Conservation (phyloP, 1,139 yeast species). For the Taiozyma sp. region DNA sequence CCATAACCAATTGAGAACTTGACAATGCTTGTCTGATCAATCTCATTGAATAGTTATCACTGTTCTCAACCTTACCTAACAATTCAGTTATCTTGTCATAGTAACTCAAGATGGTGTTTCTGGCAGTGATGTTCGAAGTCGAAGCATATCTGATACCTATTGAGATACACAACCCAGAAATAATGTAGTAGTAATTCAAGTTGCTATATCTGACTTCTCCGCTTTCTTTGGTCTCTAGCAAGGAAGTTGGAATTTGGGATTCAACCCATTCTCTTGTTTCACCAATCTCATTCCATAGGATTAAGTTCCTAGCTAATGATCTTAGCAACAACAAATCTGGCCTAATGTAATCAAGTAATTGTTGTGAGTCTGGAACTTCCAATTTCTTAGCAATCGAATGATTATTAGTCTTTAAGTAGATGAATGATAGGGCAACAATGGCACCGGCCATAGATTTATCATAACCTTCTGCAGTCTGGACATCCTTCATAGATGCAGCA, state of each 20-base stretch:
- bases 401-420: slow-evolving; percentile 68
- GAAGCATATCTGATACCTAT: slow-evolving; percentile 80
- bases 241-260: slow-evolving; percentile 45
- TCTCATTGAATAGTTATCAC: slow-evolving; percentile 51
- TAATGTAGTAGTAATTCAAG: slow-evolving; percentile 57
- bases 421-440: slow-evolving; percentile 67
- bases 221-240: slow-evolving; percentile 27
- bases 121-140: slow-evolving; percentile 49
- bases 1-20: slow-evolving; percentile 55
- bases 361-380: slow-evolving; percentile 58
- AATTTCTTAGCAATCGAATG: slow-evolving; percentile 56
- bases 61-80: slow-evolving; percentile 44
- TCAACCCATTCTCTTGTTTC: slow-evolving; percentile 57
- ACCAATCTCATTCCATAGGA: slow-evolving; percentile 73
- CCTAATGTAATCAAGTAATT: slow-evolving; percentile 64
- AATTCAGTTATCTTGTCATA: slow-evolving; percentile 54
- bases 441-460: slow-evolving; percentile 85
- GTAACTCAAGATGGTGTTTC: slow-evolving; percentile 54
- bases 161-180: slow-evolving; percentile 75
- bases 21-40: slow-evolving; percentile 54
- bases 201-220: slow-evolving; percentile 38
- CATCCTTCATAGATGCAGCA: slow-evolving; percentile 63
- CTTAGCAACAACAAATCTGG: slow-evolving; percentile 78
- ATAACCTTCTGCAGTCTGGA: slow-evolving; percentile 57
- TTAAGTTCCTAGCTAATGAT: slow-evolving; percentile 61